These are phyloP conservation scores for Rhodotorula toruloides DNA, from an alignment of 768 basidiomycete genomes.

Conservation along the genomic window DNA sequence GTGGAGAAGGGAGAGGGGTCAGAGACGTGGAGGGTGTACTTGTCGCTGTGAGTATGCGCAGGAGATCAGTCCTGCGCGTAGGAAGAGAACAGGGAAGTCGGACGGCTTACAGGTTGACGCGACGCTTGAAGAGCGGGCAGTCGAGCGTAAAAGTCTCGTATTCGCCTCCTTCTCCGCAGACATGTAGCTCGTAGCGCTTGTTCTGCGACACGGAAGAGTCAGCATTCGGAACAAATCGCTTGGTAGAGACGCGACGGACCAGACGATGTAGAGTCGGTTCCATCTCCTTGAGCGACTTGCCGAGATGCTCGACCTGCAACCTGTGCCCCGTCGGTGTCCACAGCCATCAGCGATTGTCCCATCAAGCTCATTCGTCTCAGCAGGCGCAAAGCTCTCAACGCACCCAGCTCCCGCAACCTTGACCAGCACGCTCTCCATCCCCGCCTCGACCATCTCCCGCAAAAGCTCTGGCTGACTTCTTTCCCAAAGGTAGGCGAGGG, in stretches of 20 bases:
- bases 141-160: conserved; percentile 92
- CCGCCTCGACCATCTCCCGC: conserved; percentile 73
- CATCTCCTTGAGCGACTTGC: conserved; percentile 68
- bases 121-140: conserved; percentile 76
- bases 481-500: conserved; percentile 91
- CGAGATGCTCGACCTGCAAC: conserved; percentile 61
- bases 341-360: too few relatives aligned
- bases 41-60: conserved; percentile 50
- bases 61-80: not conserved
- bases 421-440: conserved; percentile 77
- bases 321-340: too few relatives aligned
- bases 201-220: conserved; percentile 53
- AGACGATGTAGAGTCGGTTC: conserved; percentile 65
- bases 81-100: not conserved
- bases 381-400: too few relatives aligned
- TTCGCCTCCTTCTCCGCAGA: conserved; percentile 97
- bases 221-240: not conserved
- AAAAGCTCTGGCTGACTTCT: conserved; percentile 79
- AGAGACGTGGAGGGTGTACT: conserved; percentile 67
- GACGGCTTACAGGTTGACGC: conserved; percentile 60
- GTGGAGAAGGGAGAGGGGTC: conserved; percentile 64
- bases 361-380: too few relatives aligned
- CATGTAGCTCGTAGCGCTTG: conserved; percentile 74
- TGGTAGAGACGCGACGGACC: conserved; percentile 50
- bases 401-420: conserved; percentile 90